Evolutionary conservation across 495 filamentous ascomycete species (phyloP), one percentile per base, ranked within the genome.

Genomic region (Aspergillus wentii): DNA sequence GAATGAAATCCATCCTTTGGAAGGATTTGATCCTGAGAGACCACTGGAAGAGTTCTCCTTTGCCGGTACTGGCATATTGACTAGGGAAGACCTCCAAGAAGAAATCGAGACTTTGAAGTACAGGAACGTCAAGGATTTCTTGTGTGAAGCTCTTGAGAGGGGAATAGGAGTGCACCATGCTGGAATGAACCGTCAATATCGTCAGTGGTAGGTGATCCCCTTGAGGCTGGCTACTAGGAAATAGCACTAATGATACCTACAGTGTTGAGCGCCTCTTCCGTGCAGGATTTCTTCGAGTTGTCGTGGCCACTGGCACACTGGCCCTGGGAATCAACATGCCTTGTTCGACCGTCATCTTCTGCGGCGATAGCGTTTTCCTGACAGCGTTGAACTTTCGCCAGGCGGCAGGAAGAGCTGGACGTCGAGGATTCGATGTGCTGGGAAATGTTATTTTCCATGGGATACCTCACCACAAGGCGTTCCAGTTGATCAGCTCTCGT

Each of bases 311-410:
- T 8, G 85, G 85, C 0, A 88, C 84, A 0, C 66, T 89, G 9
- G 78, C 78, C 22, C 62, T 90, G 16, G 85, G 85, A 56, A 85
- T 90, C 61, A 90, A 89, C 42, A 89, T 88, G 85, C 85, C 85
- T 15, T 88, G 85, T 50, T 84, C 83, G 47, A 90, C 85, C 1
- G 83, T 88, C 7, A 75, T 88, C 4, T 90, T 90, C 53, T 73
- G 68, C 4, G 84, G 83, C 3, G 83, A 89, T 46, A 82, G 77
- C 1, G 67, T 85, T 8, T 86, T 68, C 42, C 56, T 90, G 33
- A 87, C 83, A 1, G 76, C 85, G 0, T 71, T 89, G 22, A 85
- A 83, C 53, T 90, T 78, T 54, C 75, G 83, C 7, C 85, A 90
- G 58, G 81, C 78, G 7, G 75, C 83, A 38, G 85, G 85, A 52